Evolutionary conservation across 352 stramenopile genomes (phyloP).

Genomic region (Phytophthora citrophthora): DNA sequence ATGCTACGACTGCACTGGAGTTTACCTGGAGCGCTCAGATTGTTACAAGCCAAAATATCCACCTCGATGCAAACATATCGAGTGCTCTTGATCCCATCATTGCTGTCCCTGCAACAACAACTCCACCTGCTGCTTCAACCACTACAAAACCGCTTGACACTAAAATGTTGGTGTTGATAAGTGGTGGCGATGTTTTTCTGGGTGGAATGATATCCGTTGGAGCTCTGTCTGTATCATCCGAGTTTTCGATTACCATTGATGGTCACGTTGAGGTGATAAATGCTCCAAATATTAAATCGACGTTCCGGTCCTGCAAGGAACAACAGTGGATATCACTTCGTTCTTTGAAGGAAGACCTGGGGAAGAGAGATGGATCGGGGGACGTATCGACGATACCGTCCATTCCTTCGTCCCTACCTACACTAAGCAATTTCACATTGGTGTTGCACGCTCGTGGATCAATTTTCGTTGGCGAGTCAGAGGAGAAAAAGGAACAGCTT

Average conservation of each 20-base stretch:
- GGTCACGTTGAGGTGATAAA: constrained; percentile 52
- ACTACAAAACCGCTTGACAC: constrained; percentile 20
- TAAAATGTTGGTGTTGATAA: constrained; percentile 58
- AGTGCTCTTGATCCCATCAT: constrained; percentile 34
- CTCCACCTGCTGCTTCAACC: constrained; percentile 2
- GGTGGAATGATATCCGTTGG: constrained; percentile 56
- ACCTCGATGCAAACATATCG: constrained; percentile 59
- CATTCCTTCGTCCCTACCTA: constrained; percentile 27
- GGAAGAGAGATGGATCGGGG: constrained; percentile 6
- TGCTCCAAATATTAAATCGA: constrained; percentile 45
- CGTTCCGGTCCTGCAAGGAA: constrained; percentile 58
- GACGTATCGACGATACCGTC: constrained; percentile 17
- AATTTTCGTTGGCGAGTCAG: constrained; percentile 55
- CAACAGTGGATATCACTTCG: constrained; percentile 36
- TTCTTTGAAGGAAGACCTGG: constrained; percentile 20
- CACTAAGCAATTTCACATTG: constrained; percentile 67
- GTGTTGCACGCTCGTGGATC: constrained; percentile 54
- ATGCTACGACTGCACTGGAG: constrained; percentile 48
- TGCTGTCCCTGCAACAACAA: constrained; percentile 10
- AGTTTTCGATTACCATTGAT: constrained; percentile 58
- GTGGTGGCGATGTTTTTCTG: constrained; percentile 59
- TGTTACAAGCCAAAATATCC: constrained; percentile 48
- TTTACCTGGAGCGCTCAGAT: constrained; percentile 56
- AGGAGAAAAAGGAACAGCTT: constrained; percentile 35
- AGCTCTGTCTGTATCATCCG: constrained; percentile 54